Evolutionary conservation across 768 basidiomycete genomes (phyloP).

Genomic region (Thelephora ganbajun): DNA sequence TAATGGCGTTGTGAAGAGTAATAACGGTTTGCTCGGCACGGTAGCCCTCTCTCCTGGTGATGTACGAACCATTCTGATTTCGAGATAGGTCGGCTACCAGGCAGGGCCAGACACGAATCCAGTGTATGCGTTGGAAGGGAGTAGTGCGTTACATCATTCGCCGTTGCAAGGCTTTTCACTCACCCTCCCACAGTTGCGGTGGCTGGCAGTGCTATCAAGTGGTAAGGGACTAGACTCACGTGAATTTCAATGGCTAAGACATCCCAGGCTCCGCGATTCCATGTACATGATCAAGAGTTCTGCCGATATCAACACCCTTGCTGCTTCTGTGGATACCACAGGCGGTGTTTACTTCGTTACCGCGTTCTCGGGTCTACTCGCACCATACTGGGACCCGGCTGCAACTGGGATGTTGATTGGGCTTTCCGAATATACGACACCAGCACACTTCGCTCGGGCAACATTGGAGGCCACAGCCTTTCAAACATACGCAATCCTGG

Average conservation of each 20-base stretch:
- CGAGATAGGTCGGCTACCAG: slow-evolving; percentile 70
- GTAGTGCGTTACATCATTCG: slow-evolving; percentile 41
- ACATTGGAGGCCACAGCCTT: slow-evolving; percentile 93
- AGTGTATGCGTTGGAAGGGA: slow-evolving; percentile 89
- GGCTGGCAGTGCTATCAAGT: slow-evolving; percentile 91
- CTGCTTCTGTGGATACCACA: slow-evolving; percentile 58
- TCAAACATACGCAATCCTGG: slow-evolving; percentile 90
- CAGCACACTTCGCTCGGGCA: slow-evolving; percentile 87
- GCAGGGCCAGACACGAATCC: slow-evolving; percentile 66
- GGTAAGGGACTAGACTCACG: slow-evolving; percentile 24
- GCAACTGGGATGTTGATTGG: slow-evolving; percentile 83
- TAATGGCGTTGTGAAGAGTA: slow-evolving; percentile 68
- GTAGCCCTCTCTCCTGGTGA: slow-evolving; percentile 24
- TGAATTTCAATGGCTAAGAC: not conserved
- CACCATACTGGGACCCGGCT: slow-evolving; percentile 94
- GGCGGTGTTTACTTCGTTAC: slow-evolving; percentile 96
- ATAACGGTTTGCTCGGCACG: slow-evolving; percentile 81
- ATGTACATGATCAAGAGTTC: slow-evolving; percentile 73
- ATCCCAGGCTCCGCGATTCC: slow-evolving; percentile 69
- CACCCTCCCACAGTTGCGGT: slow-evolving; percentile 51
- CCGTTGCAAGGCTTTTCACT: not conserved
- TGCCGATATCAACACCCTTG: slow-evolving; percentile 74
- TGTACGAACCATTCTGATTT: not conserved
- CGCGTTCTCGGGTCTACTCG: slow-evolving; percentile 89
- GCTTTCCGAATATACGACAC: slow-evolving; percentile 78